phyloP scores from a whole-genome alignment of 176 grass and related monocot species.

The Phyllostachys edulis region DNA sequence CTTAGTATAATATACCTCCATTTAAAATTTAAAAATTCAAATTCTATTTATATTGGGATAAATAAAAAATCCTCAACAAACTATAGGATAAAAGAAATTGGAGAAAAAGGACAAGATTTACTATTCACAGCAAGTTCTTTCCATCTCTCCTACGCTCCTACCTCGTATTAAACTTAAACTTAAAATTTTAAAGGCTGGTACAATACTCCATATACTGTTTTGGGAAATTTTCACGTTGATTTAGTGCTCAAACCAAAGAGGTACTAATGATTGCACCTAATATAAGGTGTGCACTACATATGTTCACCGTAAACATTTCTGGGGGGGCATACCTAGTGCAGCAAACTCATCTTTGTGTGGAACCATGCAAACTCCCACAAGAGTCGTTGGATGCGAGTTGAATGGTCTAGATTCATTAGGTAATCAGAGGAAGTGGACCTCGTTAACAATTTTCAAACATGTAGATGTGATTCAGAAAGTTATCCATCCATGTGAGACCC shows the following conservation, averaged over 20 bases:
- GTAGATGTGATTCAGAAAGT: slow-evolving; percentile 15
- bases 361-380: not conserved
- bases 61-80: not conserved
- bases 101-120: not conserved
- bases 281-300: not conserved
- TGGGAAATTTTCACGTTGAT: not conserved
- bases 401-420: not conserved
- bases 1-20: not conserved
- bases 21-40: not conserved
- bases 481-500: not conserved
- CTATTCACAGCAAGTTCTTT: not conserved
- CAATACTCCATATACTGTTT: not conserved
- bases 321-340: not conserved
- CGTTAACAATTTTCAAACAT: not conserved
- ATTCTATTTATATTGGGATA: not conserved
- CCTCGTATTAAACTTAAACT: not conserved
- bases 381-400: not conserved
- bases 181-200: not conserved
- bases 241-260: not conserved
- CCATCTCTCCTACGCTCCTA: not conserved
- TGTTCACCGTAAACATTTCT: not conserved
- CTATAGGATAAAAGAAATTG: not conserved
- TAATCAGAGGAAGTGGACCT: not conserved
- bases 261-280: not conserved
- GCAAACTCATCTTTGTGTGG: not conserved